Conservation (phyloP, 2,329 filamentous ascomycete genomes). For the Elsinoe arachidis region DNA sequence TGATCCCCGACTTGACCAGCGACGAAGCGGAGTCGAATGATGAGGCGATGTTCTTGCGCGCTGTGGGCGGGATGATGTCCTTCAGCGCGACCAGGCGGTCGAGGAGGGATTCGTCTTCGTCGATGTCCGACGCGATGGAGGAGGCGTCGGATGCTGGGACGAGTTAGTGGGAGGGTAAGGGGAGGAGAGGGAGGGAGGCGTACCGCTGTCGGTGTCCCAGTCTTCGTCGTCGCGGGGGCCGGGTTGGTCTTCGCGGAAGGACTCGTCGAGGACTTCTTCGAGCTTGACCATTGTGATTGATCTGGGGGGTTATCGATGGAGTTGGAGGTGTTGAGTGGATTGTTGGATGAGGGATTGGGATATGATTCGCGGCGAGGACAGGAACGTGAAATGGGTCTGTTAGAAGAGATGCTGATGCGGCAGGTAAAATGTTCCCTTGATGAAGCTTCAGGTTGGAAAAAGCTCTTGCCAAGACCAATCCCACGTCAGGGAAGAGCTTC, state of each 20-base stretch:
- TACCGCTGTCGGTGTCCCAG: slow-evolving; percentile 89
- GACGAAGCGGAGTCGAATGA: slow-evolving; percentile 43
- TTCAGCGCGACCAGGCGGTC: slow-evolving; percentile 36
- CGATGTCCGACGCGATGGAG: slow-evolving; percentile 53
- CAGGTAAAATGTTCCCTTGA: not conserved
- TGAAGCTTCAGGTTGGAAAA: slow-evolving; percentile 6
- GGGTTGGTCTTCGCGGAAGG: slow-evolving; percentile 66
- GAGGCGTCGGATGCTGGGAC: slow-evolving; percentile 67
- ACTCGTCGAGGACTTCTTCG: slow-evolving; percentile 93
- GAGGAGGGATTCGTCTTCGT: slow-evolving; percentile 40
- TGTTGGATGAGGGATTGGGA: not conserved
- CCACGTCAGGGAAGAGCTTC: slow-evolving; percentile 6
- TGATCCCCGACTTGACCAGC: slow-evolving; percentile 52
- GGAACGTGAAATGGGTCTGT: too few relatives aligned
- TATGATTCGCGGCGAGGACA: not conserved
- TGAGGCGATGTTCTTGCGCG: slow-evolving; percentile 34
- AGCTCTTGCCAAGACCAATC: slow-evolving; percentile 10
- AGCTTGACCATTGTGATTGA: slow-evolving; percentile 77
- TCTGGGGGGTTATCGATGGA: slow-evolving; percentile 13
- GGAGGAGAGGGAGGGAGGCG: slow-evolving; percentile 22
- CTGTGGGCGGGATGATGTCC: slow-evolving; percentile 37
- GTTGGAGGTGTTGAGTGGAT: not conserved
- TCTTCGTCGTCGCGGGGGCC: slow-evolving; percentile 64
- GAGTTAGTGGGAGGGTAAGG: slow-evolving; percentile 11
- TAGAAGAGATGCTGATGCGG: not conserved